These are phyloP conservation scores for Dioszegia hungarica DNA, from an alignment of 768 basidiomycete species.

Conservation along the genomic window DNA sequence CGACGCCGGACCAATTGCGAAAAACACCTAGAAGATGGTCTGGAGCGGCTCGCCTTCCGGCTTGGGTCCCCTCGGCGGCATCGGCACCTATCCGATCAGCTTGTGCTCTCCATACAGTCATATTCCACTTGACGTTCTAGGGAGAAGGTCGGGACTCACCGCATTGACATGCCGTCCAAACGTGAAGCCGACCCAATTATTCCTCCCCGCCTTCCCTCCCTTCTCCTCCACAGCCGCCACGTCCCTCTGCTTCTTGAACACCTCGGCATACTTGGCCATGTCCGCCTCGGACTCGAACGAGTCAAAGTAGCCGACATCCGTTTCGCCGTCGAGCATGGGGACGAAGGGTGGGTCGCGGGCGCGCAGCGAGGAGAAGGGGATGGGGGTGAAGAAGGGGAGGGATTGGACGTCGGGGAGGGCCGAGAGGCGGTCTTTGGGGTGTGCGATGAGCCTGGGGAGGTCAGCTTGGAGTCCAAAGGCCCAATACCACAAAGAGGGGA, in stretches of 20 bases:
- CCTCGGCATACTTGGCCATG: constrained; percentile 98
- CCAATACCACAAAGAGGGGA: not conserved
- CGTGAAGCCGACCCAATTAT: constrained; percentile 50
- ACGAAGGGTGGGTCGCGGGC: constrained; percentile 79
- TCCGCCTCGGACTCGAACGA: constrained; percentile 67
- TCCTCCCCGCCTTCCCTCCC: constrained; percentile 49
- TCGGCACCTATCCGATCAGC: constrained; percentile 21
- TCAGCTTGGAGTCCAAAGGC: not conserved
- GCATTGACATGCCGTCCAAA: constrained; percentile 45
- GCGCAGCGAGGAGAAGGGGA: constrained; percentile 76
- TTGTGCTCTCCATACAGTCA: not conserved
- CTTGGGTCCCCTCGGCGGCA: constrained; percentile 31
- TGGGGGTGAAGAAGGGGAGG: constrained; percentile 76
- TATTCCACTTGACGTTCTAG: not conserved
- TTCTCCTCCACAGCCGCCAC: constrained; percentile 88
- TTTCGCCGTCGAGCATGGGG: constrained; percentile 86
- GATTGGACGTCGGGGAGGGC: constrained; percentile 66
- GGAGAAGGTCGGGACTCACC: constrained; percentile 1
- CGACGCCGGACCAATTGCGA: not conserved
- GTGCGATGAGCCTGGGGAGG: constrained; percentile 63
- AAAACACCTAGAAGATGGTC: constrained; percentile 47
- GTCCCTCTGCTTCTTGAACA: constrained; percentile 91
- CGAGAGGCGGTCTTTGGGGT: constrained; percentile 71
- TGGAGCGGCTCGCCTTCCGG: constrained; percentile 48
- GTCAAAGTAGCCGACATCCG: constrained; percentile 67